Evolutionary conservation across 495 filamentous ascomycete genomes (phyloP), one percentile per base, ranked within the genome.

Genomic region (Penicillium desertorum): DNA sequence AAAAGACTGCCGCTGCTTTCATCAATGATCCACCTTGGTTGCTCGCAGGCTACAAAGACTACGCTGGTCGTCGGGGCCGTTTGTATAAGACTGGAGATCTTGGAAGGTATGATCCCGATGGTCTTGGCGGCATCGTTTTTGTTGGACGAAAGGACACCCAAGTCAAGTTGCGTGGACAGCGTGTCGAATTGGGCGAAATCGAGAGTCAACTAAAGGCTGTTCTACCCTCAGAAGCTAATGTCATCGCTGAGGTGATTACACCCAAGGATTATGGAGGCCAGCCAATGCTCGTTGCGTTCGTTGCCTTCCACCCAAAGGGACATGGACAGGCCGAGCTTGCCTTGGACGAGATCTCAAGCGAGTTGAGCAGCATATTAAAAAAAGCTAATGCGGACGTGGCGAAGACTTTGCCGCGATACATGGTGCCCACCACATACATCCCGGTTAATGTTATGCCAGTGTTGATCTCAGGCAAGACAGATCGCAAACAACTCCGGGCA

Each of bases 141-240:
- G 75, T 82, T 2, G 84, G 84, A 25, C 69, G 86, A 8, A 81
- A 81, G 43, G 85, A 88, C 55, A 80, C 82, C 9, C 83, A 87
- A 59, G 82, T 85, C 17, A 88, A 87, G 63, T 59, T 87, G 4
- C 79, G 79, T 14, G 85, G 84, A 10, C 83, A 87, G 59, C 76
- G 84, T 36, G 77, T 88, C 37, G 85, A 88, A 62, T 71, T 87
- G 5, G 80, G 76, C 0, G 85, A 88, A 52, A 75, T 78, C 32
- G 75, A 78, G 56, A 71, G 68, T 59, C 75, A 76, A 23, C 64
- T 76, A 11, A 63, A 62, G 43, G 62, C 60, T 2, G 60, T 59
- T 16, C 61, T 77, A 17, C 70, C 70, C 14, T 54, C 70, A 0
- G 72, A 70, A 6, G 58, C 60, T 7, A 71, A 57, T 17, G 61